Evolutionary conservation across 441 rosid species (phyloP), one percentile per base, ranked within the genome.

Genomic region (Biscutella laevigata): DNA sequence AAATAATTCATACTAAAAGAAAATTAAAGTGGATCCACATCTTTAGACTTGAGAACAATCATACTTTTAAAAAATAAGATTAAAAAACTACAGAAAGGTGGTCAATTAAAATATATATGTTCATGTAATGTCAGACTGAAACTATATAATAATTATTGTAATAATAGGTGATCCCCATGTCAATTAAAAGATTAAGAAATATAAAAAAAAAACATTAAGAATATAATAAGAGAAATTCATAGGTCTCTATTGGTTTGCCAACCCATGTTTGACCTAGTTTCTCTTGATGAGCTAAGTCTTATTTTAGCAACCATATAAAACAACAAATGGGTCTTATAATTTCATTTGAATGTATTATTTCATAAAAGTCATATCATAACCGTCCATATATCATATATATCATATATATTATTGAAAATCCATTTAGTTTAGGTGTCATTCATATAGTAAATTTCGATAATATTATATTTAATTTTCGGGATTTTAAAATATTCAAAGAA

Each of bases 261-360:
- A n/a, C 8, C 62, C 63, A 56, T 48, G 21, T 11, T 33, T 56
- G 62, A 63, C 68, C 29, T 7, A 36, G 43, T 38, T 21, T 26
- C 34, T 5, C 20, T 25, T 7, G 3, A 4, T 22, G 40, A 13
- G 3, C 6, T n/a, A 17, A 22, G 26, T 35, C 39, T 44, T 44
- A 43, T 10, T 19, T 26, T 7, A 3, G 0, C 34, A 37, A 21
- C 11, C 11, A 33, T 12, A 4, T 3, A 36, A 14, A 26, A 38
- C 4, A 7, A n/a, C n/a, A n/a, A n/a, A n/a, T n/a, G n/a, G n/a
- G n/a, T n/a, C n/a, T n/a, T n/a, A n/a, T n/a, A n/a, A n/a, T n/a
- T n/a, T n/a, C n/a, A n/a, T n/a, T n/a, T n/a, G n/a, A n/a, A n/a
- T n/a, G n/a, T n/a, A n/a, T 26, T 26, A 26, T 26, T 4, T 4